Evolutionary conservation across 177 flowering plant genomes (phyloP).

Genomic region (Telopea speciosissima): DNA sequence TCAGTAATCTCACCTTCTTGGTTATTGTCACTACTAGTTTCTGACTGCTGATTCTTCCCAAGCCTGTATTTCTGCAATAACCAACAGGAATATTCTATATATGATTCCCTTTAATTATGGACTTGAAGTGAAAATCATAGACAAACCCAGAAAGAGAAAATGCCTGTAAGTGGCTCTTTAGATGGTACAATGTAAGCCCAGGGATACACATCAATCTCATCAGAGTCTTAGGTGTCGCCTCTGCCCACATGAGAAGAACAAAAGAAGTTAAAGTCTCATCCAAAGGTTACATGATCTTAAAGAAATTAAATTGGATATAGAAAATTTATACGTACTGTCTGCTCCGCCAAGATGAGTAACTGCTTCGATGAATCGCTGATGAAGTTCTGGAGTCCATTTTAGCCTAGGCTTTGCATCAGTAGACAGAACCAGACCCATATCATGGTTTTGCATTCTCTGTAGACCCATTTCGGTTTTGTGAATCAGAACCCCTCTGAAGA

Average conservation of each 20-base stretch:
- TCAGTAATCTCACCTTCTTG: constrained; percentile 44
- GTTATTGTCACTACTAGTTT: constrained; percentile 31
- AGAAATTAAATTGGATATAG: neutral
- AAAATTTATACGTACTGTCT: constrained; percentile 38
- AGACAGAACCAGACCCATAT: constrained; percentile 64
- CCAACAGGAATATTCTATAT: constrained; percentile 7
- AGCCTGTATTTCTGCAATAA: constrained; percentile 76
- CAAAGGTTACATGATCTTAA: neutral
- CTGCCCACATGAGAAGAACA: constrained; percentile 32
- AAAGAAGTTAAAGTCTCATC: constrained; percentile 2
- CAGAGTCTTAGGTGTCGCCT: constrained; percentile 87
- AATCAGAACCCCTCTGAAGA: constrained; percentile 11
- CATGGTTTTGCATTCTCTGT: constrained; percentile 39
- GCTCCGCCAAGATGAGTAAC: constrained; percentile 66
- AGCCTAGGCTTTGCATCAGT: constrained; percentile 90
- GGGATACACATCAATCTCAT: constrained; percentile 79
- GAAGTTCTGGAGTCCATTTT: constrained; percentile 92
- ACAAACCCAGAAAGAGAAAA: constrained; percentile 8
- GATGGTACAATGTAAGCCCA: constrained; percentile 79
- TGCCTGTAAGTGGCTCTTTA: constrained; percentile 93
- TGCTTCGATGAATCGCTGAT: constrained; percentile 68
- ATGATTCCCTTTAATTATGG: neutral
- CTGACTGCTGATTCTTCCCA: constrained; percentile 58
- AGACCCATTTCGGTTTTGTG: constrained; percentile 29
- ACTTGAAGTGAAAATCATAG: neutral